Evolutionary conservation across 1,139 yeast genomes (phyloP).

Genomic region (Scheffersomyces stambukii): DNA sequence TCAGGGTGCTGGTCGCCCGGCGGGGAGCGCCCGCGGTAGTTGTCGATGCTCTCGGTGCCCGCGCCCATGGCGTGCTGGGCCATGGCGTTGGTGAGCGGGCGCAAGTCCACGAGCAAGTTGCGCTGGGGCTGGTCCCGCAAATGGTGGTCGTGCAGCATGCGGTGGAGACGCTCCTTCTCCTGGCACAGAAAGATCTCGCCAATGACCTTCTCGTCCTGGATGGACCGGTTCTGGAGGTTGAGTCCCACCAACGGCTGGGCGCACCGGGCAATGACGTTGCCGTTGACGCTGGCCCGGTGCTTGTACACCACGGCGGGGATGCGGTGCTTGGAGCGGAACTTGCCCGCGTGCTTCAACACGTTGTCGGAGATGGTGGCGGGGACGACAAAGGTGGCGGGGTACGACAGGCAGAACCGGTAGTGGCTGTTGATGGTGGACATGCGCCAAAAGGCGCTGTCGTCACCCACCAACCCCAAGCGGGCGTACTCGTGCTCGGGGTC

Average conservation of each 20-base stretch:
- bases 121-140: conserved; percentile 41
- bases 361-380: conserved; percentile 79
- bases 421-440: conserved; percentile 58
- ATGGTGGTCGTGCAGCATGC: conserved; percentile 14
- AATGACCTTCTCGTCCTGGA: conserved; percentile 85
- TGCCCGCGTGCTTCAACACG: conserved; percentile 76
- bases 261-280: conserved; percentile 81
- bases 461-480: conserved; percentile 51
- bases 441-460: conserved; percentile 54
- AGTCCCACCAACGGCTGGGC: conserved; percentile 92
- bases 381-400: conserved; percentile 64
- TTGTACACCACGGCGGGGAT: conserved; percentile 80
- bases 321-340: conserved; percentile 79
- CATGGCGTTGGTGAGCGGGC: conserved; percentile 92
- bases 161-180: conserved; percentile 24
- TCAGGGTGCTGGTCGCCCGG: conserved; percentile 2
- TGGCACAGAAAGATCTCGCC: conserved; percentile 63
- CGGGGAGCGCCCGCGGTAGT: conserved; percentile 48
- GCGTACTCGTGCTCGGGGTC: conserved; percentile 60
- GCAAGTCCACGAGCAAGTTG: conserved; percentile 80
- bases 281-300: conserved; percentile 54
- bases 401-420: conserved; percentile 70
- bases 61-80: conserved; percentile 98
- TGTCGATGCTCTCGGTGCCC: conserved; percentile 90
- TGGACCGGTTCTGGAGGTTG: conserved; percentile 73